Percentiles rank a stretch among this genome's conserved stretches.
phyloP scores from a whole-genome alignment of 176 grass and related monocot genomes.

The Triticum dicoccoides region DNA sequence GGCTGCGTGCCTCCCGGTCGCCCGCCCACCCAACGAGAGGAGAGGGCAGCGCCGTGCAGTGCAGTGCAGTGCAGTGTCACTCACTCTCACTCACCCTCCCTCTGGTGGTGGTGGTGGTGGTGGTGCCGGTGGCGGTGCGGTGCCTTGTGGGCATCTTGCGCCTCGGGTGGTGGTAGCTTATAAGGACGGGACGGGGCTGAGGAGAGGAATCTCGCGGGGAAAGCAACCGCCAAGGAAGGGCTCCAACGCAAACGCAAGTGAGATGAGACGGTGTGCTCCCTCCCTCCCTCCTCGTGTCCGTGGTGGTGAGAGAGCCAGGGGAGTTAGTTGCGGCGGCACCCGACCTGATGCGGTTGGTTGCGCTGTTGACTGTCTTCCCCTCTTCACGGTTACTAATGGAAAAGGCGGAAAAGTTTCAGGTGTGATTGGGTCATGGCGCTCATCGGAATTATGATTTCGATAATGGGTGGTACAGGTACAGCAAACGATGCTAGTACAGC shows the following conservation, averaged over 20 bases:
- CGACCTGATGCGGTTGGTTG: slow-evolving; percentile 21
- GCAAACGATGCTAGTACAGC: not conserved
- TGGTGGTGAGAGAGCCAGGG: not conserved
- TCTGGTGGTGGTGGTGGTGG: not conserved
- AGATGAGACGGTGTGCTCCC: not conserved
- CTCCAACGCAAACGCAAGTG: slow-evolving; percentile 43
- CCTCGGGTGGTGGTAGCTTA: slow-evolving; percentile 43
- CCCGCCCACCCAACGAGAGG: slow-evolving; percentile 22
- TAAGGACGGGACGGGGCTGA: slow-evolving; percentile 25
- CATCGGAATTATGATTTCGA: not conserved
- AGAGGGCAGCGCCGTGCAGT: not conserved
- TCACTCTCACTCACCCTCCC: slow-evolving; percentile 6
- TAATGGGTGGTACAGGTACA: not conserved
- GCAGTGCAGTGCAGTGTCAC: slow-evolving; percentile 15
- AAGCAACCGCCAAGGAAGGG: slow-evolving; percentile 16
- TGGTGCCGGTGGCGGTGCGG: not conserved
- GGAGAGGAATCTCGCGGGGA: slow-evolving; percentile 37
- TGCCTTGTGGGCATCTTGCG: slow-evolving; percentile 8
- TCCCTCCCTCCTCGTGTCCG: not conserved
- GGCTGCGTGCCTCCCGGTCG: not conserved
- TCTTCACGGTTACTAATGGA: not conserved
- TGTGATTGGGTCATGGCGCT: slow-evolving; percentile 22
- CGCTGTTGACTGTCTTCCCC: not conserved
- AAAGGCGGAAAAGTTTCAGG: slow-evolving; percentile 12
- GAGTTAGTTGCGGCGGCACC: slow-evolving; percentile 29